Conservation (phyloP, 306 rosid genomes). For the Quillaja saponaria region DNA sequence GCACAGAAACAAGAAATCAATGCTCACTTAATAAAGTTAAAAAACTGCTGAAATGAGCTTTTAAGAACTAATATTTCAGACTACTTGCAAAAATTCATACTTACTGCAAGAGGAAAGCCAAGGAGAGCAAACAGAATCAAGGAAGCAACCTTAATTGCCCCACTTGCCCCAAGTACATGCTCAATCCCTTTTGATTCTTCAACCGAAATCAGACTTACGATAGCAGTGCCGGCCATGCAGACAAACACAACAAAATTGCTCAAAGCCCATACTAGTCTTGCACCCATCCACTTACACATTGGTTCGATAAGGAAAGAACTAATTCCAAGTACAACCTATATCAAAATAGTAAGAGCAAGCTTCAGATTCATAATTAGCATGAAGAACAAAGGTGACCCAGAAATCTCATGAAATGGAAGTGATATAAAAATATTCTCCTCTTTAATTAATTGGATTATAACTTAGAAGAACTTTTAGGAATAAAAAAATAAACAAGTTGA, state of each 20-base stretch:
- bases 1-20: conserved; percentile 41
- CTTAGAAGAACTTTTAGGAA: conserved; percentile 7
- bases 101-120: conserved; percentile 98
- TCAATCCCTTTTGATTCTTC: conserved; percentile 59
- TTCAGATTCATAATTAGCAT: conserved; percentile 22
- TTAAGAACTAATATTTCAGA: not conserved
- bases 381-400: not conserved
- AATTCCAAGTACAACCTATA: conserved; percentile 87
- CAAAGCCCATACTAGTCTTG: conserved; percentile 90
- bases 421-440: not conserved
- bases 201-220: conserved; percentile 72
- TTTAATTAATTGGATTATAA: not conserved
- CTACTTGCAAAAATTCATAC: conserved; percentile 17
- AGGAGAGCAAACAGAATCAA: conserved; percentile 86
- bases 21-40: conserved; percentile 9
- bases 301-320: conserved; percentile 95
- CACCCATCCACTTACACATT: conserved; percentile 85
- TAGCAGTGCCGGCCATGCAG: conserved; percentile 93
- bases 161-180: conserved; percentile 76
- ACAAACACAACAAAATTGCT: conserved; percentile 92
- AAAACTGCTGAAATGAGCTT: not conserved
- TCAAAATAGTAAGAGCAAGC: conserved; percentile 28
- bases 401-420: conserved; percentile 11
- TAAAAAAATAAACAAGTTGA: not conserved
- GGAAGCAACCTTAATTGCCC: conserved; percentile 68